Percentiles rank a stretch among this genome's conserved stretches.
Conservation (phyloP, 2,329 filamentous ascomycete species). For the Colletotrichum sublineola region DNA sequence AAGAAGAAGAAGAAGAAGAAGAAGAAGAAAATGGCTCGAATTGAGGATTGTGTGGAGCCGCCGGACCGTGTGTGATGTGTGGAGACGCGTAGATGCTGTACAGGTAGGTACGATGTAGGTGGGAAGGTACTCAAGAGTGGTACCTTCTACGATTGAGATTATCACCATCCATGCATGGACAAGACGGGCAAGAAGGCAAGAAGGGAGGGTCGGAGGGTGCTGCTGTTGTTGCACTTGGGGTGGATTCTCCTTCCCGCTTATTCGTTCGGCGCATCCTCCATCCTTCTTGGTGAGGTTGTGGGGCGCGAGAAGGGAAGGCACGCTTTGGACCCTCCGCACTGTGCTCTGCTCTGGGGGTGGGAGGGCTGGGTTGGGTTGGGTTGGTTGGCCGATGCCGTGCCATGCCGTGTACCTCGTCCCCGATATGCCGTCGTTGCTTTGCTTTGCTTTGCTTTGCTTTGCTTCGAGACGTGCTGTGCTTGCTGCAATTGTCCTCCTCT, state of each 20-base stretch:
- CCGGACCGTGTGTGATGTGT: background rate
- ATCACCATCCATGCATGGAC: background rate
- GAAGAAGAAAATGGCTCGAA: background rate
- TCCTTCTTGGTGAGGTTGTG: background rate
- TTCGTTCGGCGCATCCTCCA: background rate
- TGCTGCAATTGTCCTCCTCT: background rate
- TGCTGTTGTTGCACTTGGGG: background rate
- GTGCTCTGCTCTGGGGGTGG: background rate
- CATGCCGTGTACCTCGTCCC: too few relatives aligned
- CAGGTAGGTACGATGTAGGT: too few relatives aligned
- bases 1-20: background rate
- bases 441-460: background rate
- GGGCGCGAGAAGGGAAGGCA: background rate
- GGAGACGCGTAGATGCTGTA: background rate
- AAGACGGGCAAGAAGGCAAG: constrained; percentile 6
- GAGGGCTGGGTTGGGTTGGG: background rate
- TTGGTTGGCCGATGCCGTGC: background rate
- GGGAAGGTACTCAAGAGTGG: too few relatives aligned
- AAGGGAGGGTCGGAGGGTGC: constrained; percentile 19
- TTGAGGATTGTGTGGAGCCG: background rate
- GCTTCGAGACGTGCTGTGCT: background rate
- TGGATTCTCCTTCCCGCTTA: background rate
- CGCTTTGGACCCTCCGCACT: constrained; percentile 14
- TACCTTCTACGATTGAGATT: background rate
- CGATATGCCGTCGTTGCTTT: too few relatives aligned